These are phyloP conservation scores for Venturiaceae sp. DNA, from an alignment of 2,329 filamentous ascomycete genomes.

Conservation along the genomic window DNA sequence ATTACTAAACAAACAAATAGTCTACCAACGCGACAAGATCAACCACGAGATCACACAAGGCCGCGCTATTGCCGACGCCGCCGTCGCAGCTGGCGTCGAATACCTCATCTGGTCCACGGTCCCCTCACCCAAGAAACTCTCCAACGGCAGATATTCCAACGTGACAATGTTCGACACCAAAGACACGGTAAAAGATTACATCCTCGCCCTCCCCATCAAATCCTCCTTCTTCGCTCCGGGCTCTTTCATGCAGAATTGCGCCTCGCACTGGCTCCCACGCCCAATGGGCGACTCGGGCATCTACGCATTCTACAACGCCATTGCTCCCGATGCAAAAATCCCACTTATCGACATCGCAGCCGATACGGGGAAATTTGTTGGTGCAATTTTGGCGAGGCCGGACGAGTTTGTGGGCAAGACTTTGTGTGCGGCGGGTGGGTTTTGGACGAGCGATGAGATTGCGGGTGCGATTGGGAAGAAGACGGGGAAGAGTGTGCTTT, in stretches of 20 bases:
- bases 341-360: conserved; percentile 35
- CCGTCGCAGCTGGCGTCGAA: conserved; percentile 18
- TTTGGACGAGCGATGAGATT: conserved; percentile 31
- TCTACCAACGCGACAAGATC: conserved; percentile 14
- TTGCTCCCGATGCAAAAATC: conserved; percentile 15
- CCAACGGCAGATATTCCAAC: conserved; percentile 16
- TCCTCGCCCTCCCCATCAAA: conserved; percentile 37
- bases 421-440: conserved; percentile 33
- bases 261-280: conserved; percentile 7
- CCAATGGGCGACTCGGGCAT: conserved; percentile 16
- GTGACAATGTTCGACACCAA: conserved; percentile 48
- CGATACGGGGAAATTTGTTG: conserved; percentile 36
- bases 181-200: conserved; percentile 45
- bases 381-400: conserved; percentile 31
- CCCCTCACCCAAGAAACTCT: conserved; percentile 14
- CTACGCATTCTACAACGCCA: conserved; percentile 15
- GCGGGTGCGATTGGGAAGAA: conserved; percentile 27
- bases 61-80: conserved; percentile 22
- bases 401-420: conserved; percentile 33
- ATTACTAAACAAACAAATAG: conserved; percentile 10
- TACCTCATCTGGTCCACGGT: conserved; percentile 30
- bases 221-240: conserved; percentile 45
- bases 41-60: conserved; percentile 19
- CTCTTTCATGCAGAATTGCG: conserved; percentile 45
- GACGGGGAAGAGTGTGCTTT: conserved; percentile 26